Percentiles rank a stretch among this genome's conserved stretches.
Conservation (phyloP, 176 grass and related monocot species). For the Cocos nucifera region DNA sequence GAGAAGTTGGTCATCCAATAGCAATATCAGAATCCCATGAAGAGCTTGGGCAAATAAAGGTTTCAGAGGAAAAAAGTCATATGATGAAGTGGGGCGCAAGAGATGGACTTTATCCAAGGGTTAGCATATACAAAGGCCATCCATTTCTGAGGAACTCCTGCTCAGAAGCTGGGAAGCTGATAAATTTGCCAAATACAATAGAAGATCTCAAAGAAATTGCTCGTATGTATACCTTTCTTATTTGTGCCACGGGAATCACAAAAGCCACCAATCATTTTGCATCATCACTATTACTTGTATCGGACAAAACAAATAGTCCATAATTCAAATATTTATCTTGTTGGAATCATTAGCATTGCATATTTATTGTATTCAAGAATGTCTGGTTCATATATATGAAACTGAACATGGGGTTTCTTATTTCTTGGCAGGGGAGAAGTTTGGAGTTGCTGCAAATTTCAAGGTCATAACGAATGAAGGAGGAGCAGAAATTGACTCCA, state of each 20-base stretch:
- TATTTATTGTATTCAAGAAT: no score
- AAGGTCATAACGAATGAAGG: constrained; percentile 46
- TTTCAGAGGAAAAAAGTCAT: neutral
- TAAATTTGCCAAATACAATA: neutral
- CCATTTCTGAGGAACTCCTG: no score
- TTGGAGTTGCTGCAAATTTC: constrained; percentile 28
- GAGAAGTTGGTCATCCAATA: constrained; percentile 44
- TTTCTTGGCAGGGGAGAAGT: constrained; percentile 50
- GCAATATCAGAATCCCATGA: constrained; percentile 26
- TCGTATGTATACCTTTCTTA: no score
- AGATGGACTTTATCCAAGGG: no score
- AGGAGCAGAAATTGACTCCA: constrained; percentile 60
- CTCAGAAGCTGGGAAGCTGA: neutral
- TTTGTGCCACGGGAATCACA: no score
- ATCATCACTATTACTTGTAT: no score
- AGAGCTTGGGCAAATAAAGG: constrained; percentile 4
- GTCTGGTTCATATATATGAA: no score
- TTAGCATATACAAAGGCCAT: no score
- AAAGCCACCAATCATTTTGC: no score
- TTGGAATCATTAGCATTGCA: no score
- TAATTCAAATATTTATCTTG: no score
- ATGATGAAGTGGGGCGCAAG: neutral
- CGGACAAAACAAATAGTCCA: no score
- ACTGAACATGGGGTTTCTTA: neutral
- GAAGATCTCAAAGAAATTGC: neutral